These are phyloP conservation scores for Trypanosoma cruzi DNA, from an alignment of 208 protist species.

Conservation along the genomic window DNA sequence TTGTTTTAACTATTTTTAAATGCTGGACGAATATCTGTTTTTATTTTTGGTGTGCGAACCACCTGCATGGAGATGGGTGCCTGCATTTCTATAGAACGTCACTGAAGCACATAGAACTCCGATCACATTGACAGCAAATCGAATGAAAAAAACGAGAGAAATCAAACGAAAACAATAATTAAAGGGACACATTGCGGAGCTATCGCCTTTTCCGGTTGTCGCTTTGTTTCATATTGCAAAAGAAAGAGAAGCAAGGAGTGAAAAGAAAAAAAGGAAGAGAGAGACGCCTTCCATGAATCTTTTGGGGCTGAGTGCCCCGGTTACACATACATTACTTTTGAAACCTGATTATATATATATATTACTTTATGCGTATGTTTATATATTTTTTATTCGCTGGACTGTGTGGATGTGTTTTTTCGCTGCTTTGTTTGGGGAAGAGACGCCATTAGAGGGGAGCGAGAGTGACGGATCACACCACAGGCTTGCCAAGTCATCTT, in stretches of 20 bases:
- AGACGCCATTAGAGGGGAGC: not conserved
- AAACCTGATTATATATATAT: not conserved
- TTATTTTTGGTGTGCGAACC: slow-evolving; percentile 7
- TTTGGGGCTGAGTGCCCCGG: too few species aligned
- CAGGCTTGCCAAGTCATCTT: not conserved
- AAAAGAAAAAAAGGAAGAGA: not conserved
- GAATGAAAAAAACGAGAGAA: not conserved
- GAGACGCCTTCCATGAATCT: not conserved
- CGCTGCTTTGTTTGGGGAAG: not conserved
- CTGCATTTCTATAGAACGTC: not conserved
- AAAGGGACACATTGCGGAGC: not conserved
- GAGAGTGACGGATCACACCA: not conserved
- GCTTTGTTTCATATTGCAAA: not conserved
- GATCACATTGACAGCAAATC: not conserved
- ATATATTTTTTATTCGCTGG: not conserved
- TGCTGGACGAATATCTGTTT: slow-evolving; percentile 25
- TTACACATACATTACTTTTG: too few species aligned
- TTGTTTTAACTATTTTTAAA: slow-evolving; percentile 26
- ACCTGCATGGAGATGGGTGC: not conserved
- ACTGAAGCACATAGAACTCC: not conserved
- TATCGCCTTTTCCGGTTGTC: not conserved
- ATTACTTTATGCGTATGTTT: not conserved
- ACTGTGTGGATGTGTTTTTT: not conserved
- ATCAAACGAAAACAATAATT: not conserved
- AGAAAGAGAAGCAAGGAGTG: not conserved